Base-by-base conservation (phyloP, 805 yeast species). In the Metschnikowia cubensis region DNA sequence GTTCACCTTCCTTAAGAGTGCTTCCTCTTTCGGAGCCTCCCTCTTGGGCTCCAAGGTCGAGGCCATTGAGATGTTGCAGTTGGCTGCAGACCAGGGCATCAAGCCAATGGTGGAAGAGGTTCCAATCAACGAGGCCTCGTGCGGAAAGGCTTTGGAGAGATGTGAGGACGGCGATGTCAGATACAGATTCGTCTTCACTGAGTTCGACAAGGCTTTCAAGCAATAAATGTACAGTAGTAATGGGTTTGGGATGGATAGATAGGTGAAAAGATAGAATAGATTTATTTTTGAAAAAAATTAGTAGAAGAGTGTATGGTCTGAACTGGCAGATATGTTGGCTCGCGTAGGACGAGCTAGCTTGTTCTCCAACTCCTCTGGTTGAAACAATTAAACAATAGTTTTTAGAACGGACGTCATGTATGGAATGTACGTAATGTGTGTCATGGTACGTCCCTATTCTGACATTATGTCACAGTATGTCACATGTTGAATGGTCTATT, bases 31-130 rank as follows among this genome's bases (percentile, higher is more conserved):
- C 52, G 85, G 84, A 47, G 74, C 85, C 8, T 82, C 89, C 11
- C 73, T 74, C 51, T 70, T 79, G 65, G 94, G 83, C 41, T 76
- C 85, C 42, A 81, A 82, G 64, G 66, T 65, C 45, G 91, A 86
- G 69, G 85, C 85, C 58, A 63, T 73, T 42, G 85, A 83, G 56
- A 78, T 87, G 82, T 74, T 87, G 58, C 71, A 81, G 41, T 63
- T 87, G 54, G 87, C 90, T 18, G 80, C 79, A 18, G 75, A 82
- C 57, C 74, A 83, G 58, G 67, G 74, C 38, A 73, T 85, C 60
- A 73, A 70, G 50, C 82, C 88, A 20, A 83, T 87, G 85, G 75
- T 79, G 47, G 89, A 85, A 68, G 70, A 73, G 25, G 68, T 85
- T 45, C 79, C 81, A 25, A 74, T 84, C 56, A 66, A 70, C 47